Evolutionary conservation across 768 basidiomycete species (phyloP).

Genomic region (Mycena floridula): DNA sequence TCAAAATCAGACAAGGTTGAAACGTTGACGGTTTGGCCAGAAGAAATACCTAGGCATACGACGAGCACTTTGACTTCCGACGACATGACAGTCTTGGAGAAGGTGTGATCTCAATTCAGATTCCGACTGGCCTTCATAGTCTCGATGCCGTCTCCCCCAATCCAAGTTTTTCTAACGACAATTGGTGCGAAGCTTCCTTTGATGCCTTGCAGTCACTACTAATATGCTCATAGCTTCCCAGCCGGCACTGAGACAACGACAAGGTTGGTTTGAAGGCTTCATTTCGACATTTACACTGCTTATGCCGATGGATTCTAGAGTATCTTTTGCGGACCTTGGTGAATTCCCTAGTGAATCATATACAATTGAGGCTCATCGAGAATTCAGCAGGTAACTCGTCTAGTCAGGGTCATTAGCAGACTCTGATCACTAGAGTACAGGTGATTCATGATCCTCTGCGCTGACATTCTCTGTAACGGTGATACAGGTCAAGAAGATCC

Average conservation of each 20-base stretch:
- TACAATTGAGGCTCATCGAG: too few species aligned
- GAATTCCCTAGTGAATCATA: too few species aligned
- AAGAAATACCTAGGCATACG: constrained; percentile 66
- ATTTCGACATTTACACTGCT: neutral
- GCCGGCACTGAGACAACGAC: constrained; percentile 68
- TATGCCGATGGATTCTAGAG: too few species aligned
- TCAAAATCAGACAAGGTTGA: neutral
- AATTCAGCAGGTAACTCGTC: neutral
- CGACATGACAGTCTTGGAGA: constrained; percentile 4
- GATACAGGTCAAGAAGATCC: constrained; percentile 72
- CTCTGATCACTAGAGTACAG: neutral
- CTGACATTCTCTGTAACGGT: neutral
- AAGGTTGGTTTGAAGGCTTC: constrained; percentile 41
- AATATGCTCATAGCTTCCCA: constrained; percentile 82
- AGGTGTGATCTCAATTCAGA: neutral
- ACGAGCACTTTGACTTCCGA: constrained; percentile 50
- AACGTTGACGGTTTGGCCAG: neutral
- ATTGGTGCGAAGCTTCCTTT: too few species aligned
- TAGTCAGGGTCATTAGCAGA: too few species aligned
- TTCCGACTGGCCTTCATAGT: neutral
- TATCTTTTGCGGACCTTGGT: constrained; percentile 77
- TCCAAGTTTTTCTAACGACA: constrained; percentile 82
- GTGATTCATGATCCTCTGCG: neutral
- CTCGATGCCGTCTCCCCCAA: constrained; percentile 73
- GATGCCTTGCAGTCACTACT: too few species aligned